Evolutionary conservation across 2,329 filamentous ascomycete genomes (phyloP), one percentile per base, ranked within the genome.

Genomic region (Fusarium nurragi): DNA sequence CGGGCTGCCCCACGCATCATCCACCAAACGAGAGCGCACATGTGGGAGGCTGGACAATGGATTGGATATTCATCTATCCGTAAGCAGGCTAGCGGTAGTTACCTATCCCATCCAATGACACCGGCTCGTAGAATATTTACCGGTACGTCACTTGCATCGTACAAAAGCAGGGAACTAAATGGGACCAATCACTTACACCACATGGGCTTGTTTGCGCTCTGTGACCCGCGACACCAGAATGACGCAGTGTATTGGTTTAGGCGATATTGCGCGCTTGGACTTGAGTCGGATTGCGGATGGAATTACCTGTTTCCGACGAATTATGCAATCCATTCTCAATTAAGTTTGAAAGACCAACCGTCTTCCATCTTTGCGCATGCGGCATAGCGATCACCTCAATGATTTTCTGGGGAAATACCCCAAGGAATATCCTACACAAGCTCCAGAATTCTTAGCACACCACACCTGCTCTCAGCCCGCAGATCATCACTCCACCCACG

Each of bases 1-100:
- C n/a, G n/a, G n/a, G n/a, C n/a, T n/a, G 25, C 25, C 60, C 48
- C 64, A 66, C 58, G 64, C 54, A 64, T 34, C 44, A 34, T 51
- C 40, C 25, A 39, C 34, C 26, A 49, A 39, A 36, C 26, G 41
- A 55, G 56, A 55, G 25, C 11, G 57, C 64, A 67, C 64, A 64
- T 66, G 64, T 30, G 38, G 19, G 23, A 49, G 34, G 39, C n/a
- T 26, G 25, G 38, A 28, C 40, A 40, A 18, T n/a, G 58, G 63
- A 66, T 66, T 66, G 64, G 63, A 28, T 26, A 30, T 34, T 34
- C 32, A 34, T 10, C n/a, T 34, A n/a, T n/a, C n/a, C n/a, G n/a
- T n/a, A 34, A 21, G 19, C 53, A 25, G 28, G 14, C 18, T 22
- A 13, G 38, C 47, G 47, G 47, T 56, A 53, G 38, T 53, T 32